phyloP scores from a whole-genome alignment of 139 green algal genomes.

The Micractinium sp. region DNA sequence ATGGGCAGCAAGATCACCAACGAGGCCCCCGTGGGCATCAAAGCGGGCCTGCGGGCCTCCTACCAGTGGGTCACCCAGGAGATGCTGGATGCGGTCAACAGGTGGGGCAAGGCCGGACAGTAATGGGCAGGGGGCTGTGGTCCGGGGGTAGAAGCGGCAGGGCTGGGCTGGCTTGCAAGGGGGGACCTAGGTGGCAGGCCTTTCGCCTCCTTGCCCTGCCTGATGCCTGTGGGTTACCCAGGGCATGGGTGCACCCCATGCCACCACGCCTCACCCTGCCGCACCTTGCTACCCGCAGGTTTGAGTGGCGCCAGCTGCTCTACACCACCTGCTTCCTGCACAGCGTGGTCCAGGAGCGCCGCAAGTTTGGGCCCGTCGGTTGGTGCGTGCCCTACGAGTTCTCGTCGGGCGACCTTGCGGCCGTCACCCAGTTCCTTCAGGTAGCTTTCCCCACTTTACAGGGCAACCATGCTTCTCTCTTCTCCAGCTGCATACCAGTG shows the following conservation, averaged over 20 bases:
- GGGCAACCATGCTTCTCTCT: no score
- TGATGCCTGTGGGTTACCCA: no score
- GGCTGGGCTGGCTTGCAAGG: neutral
- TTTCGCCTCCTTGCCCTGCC: neutral
- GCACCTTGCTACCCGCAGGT: neutral
- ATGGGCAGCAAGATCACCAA: constrained; percentile 82
- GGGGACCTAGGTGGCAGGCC: neutral
- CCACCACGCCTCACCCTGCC: neutral
- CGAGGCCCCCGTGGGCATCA: constrained; percentile 93
- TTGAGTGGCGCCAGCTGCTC: constrained; percentile 93
- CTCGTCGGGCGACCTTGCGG: constrained; percentile 89
- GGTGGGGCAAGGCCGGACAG: constrained; percentile 27
- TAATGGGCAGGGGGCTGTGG: no score
- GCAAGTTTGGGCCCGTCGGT: constrained; percentile 95
- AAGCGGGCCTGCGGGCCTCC: constrained; percentile 83
- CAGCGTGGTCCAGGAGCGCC: constrained; percentile 86
- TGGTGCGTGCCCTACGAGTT: constrained; percentile 99
- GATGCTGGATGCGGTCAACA: constrained; percentile 82
- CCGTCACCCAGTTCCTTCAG: constrained; percentile 88
- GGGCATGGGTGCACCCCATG: no score
- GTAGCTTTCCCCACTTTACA: neutral
- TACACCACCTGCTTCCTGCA: constrained; percentile 95
- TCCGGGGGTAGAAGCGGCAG: no score
- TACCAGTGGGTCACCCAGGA: constrained; percentile 92
- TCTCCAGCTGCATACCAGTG: no score